phyloP scores from a whole-genome alignment of 129 eudicot genomes.

The Ambrosia trifida region DNA sequence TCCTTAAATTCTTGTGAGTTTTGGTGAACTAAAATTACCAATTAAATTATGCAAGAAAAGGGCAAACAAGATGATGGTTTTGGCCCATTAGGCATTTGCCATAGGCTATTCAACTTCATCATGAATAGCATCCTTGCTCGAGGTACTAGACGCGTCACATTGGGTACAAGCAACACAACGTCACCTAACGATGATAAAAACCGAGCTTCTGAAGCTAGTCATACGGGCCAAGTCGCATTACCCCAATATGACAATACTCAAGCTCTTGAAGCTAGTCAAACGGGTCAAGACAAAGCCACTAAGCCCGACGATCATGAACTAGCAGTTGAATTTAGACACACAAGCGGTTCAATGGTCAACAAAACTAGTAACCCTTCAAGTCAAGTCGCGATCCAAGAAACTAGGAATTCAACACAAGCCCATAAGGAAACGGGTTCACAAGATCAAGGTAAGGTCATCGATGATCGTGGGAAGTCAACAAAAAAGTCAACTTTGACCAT shows the following conservation, averaged over 20 bases:
- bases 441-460: slow-evolving; percentile 22
- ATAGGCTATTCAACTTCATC: slow-evolving; percentile 37
- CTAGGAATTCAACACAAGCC: not conserved
- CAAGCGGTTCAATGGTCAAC: not conserved
- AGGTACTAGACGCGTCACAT: slow-evolving; percentile 21
- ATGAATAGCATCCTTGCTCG: slow-evolving; percentile 30
- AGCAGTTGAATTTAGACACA: slow-evolving; percentile 35
- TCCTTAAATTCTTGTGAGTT: slow-evolving; percentile 29
- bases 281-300: slow-evolving; percentile 3
- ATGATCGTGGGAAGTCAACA: not conserved
- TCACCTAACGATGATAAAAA: slow-evolving; percentile 1
- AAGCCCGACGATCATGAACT: slow-evolving; percentile 26
- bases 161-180: not conserved
- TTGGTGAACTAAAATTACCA: slow-evolving; percentile 6
- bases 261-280: not conserved
- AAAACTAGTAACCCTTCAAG: slow-evolving; percentile 4
- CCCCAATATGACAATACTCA: not conserved
- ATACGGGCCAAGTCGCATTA: not conserved
- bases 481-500: slow-evolving; percentile 26
- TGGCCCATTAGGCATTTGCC: slow-evolving; percentile 38
- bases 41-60: slow-evolving; percentile 30
- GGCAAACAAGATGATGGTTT: slow-evolving; percentile 27
- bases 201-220: slow-evolving; percentile 2
- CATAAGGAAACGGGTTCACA: not conserved
- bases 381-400: slow-evolving; percentile 26